Base-by-base conservation (phyloP, 257 asterid genomes). In the Ballota nigra region DNA sequence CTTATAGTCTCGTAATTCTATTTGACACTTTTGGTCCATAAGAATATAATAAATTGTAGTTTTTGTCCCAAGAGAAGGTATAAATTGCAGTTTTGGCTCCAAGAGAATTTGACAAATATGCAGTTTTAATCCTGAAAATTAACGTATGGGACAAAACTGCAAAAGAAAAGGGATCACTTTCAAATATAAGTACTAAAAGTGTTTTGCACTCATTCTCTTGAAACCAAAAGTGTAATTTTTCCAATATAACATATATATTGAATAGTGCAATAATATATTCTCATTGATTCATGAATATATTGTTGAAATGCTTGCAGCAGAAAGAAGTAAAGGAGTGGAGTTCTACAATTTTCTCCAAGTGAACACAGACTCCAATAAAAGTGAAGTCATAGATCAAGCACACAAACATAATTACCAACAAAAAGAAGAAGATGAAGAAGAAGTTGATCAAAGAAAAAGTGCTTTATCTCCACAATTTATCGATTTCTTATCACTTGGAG, bases 301-400 rank as follows among this genome's bases (percentile, higher is more conserved):
- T 73, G 3, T 33, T 52, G 56, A 62, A 74, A 59, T 15, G 22
- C 0, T 31, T 31, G 4, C 2, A 85, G 86, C 94, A 89, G 89
- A 75, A 23, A 61, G 70, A 66, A 84, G 79, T 52, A 70, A 81
- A 73, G 82, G 75, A 59, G 89, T 85, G 73, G 89, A 88, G 80
- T 88, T 87, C 73, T 87, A 85, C 74, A 87, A 91, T 64, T 91
- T 91, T 80, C 77, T 91, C 15, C 90, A 81, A 81, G 89, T 90
- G 75, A 88, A 90, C 60, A 77, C 87, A 4, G 94, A 89, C 59
- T 88, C 97, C 19, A 91, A 84, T 63, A 79, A 72, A 68, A 88
- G 95, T 70, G 96, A 91, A 77, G 89, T 91, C 34, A 83, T 84
- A 69, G 89, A 91, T 72, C 67, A 78, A n/a, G 79, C 88, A 79